Evolutionary conservation across 2,329 filamentous ascomycete species (phyloP), one percentile per base, ranked within the genome.

Genomic region (Aspergillus novoparasiticus): DNA sequence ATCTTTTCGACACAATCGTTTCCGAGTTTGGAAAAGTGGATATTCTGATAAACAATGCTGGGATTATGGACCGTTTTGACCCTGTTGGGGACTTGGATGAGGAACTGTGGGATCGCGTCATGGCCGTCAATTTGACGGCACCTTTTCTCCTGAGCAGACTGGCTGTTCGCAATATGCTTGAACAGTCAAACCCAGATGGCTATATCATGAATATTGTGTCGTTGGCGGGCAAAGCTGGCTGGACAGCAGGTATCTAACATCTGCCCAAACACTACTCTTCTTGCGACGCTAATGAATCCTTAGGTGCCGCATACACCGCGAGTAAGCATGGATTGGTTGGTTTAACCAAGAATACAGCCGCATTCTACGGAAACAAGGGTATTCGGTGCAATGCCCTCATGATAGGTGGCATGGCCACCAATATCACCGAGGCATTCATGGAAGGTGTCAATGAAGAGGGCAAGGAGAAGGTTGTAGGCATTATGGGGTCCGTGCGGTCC

Each of bases 1-100:
- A 69, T 10, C 70, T 82, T 0, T 80, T 83, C 59, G 65, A 72
- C 6, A 66, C 76, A 71, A 58, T 72, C 4, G 50, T 69, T 32
- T 26, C 57, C 2, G 60, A 65, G 23, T 85, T 83, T 64, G 80
- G 79, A 32, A 76, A 78, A n/a, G 72, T 86, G 21, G 86, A 89
- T 72, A 77, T 87, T n/a, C 76, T 89, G 6, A 73, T 88, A 69
- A 87, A 87, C 75, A 86, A 85, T 64, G 85, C 85, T 11, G 86
- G 83, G 26, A 79, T 88, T 53, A 84, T 86, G 77, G 86, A 88
- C 69, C 77, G 75, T 32, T 86, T 88, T 66, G 82, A 85, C 50
- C 81, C 84, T 0, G 83, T 83, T 0, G 86, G 82, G 19, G 78
- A 79, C 9, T 72, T 82, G 57, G 77, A 82, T 23, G 77, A 78